Evolutionary conservation across 805 yeast genomes (phyloP), one percentile per base, ranked within the genome.

Genomic region (Yarrowia yakushimensis): DNA sequence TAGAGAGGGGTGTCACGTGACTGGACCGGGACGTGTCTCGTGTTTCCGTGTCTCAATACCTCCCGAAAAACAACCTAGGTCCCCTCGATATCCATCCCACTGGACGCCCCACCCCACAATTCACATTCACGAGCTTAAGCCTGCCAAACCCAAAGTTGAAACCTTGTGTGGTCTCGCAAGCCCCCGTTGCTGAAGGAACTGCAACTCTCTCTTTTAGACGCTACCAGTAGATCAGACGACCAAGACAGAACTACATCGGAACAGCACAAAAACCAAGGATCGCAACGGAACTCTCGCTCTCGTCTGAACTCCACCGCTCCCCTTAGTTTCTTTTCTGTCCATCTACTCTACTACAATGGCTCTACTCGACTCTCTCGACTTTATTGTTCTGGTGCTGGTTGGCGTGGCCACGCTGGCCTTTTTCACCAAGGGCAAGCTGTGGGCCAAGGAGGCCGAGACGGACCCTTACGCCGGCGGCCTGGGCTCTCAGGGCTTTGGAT

Each of bases 341-440:
- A 46, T 12, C 37, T 30, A 34, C 43, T 12, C 57, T 46, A 33
- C 42, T 25, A 60, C 64, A 36, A 63, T 63, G 65, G 65, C 65
- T 31, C 28, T 41, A 30, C 75, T 90, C 67, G 96, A 90, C 72
- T 77, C 85, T 6, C 78, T 88, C 63, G 97, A 91, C 74, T 74
- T 85, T 65, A 72, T 85, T 25, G 91, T 89, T 15, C 76, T 91
- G 62, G 78, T 81, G 15, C 86, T 85, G 3, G 78, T 90, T 59
- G 82, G 85, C 4, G 70, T 84, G n/a, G 92, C 88, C 4, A 78
- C 87, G 2, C 72, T 81, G 20, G 83, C 85, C 9, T 90, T 86
- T 73, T 81, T 85, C 73, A 83, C 87, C 60, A 89, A 85, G 70
- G 90, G 87, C 62, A 69, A 71, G 25, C 75, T 79, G 63, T 82